Evolutionary conservation across 495 filamentous ascomycete genomes (phyloP).

Genomic region (Immersiella caudata): DNA sequence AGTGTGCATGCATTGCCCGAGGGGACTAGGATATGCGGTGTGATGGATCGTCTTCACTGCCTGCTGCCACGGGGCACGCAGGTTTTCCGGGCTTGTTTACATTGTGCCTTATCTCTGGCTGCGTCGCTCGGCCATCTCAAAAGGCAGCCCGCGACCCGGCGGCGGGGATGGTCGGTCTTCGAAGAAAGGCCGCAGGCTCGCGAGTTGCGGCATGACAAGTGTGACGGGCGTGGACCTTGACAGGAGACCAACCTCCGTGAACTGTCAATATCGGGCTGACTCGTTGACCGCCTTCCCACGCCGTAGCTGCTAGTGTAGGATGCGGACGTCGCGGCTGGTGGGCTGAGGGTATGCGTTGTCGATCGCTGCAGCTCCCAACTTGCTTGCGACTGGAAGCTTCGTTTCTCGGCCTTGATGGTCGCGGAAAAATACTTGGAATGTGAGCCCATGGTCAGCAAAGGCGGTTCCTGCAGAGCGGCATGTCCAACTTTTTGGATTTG

Average conservation of each 20-base stretch:
- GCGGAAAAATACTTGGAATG: conserved; percentile 13
- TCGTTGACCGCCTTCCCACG: not conserved
- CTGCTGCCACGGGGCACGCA: not conserved
- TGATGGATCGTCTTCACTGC: not conserved
- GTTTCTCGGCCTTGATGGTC: conserved; percentile 1
- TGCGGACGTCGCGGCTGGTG: not conserved
- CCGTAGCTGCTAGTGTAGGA: not conserved
- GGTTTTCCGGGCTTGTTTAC: not conserved
- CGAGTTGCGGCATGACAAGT: conserved; percentile 17
- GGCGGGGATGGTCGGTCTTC: not conserved
- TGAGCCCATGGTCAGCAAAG: not conserved
- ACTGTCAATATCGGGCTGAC: not conserved
- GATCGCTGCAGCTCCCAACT: conserved; percentile 18
- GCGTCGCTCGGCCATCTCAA: not conserved
- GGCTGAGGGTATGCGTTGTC: conserved; percentile 11
- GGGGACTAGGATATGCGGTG: not conserved
- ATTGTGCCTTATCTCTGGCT: not conserved
- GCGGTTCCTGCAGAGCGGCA: not conserved
- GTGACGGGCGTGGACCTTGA: not conserved
- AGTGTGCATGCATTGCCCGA: not conserved
- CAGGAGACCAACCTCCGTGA: conserved; percentile 1
- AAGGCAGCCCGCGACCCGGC: not conserved
- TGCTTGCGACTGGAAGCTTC: not conserved
- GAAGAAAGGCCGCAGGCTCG: not conserved
- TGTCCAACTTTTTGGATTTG: conserved; percentile 7